A percentile compares a stretch with the other conserved stretches of the same genome.
phyloP scores from a whole-genome alignment of 805 yeast genomes.

The Myxozyma melibiosi region DNA sequence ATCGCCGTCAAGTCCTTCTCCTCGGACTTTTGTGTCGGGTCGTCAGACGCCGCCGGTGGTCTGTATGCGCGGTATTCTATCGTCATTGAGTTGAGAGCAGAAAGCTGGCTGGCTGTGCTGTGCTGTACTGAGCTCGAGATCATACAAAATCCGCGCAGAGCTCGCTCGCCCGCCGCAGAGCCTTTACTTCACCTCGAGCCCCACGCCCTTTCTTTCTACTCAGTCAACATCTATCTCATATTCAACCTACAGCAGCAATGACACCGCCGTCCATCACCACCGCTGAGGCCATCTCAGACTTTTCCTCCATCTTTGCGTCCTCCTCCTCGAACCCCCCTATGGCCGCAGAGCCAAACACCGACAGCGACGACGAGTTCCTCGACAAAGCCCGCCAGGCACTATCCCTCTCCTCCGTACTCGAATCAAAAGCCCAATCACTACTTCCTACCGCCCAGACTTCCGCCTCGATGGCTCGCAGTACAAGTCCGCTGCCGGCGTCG shows the following conservation, averaged over 20 bases:
- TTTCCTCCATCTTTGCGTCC: conserved; percentile 13
- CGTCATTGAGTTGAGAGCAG: conserved; percentile 1
- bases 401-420: background rate
- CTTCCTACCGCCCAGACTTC: background rate
- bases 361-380: conserved; percentile 14
- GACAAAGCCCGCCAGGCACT: conserved; percentile 15
- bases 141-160: too few species aligned
- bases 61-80: conserved; percentile 14
- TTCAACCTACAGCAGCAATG: too few species aligned
- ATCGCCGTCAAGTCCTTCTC: conserved; percentile 42
- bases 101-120: background rate
- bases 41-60: conserved; percentile 5
- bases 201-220: background rate
- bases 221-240: background rate
- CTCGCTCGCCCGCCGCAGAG: too few species aligned
- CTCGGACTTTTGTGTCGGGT: conserved; percentile 15
- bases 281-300: conserved; percentile 22
- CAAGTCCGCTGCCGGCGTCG: conserved; percentile 1
- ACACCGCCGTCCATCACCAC: conserved; percentile 2
- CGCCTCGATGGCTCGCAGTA: background rate
- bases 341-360: background rate
- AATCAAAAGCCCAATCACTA: background rate
- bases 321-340: background rate
- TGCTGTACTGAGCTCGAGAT: too few species aligned
- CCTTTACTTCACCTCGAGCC: too few species aligned